Evolutionary conservation across 352 stramenopile genomes (phyloP), one percentile per base, ranked within the genome.

Genomic region (Pythium pectinolyticum): DNA sequence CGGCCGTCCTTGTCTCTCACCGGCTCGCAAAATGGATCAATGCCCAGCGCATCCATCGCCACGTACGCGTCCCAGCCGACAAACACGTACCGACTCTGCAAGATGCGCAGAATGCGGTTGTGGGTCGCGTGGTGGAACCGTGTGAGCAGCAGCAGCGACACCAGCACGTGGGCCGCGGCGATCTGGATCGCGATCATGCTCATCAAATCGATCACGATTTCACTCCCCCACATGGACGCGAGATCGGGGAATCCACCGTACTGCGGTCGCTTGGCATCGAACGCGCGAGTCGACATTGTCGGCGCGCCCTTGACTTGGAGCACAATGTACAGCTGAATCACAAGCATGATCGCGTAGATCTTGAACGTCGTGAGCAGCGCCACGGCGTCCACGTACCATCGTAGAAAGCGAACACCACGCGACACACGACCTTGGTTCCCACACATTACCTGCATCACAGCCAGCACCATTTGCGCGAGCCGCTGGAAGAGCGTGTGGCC

Each of bases 51-150:
- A 12, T 73, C 60, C 64, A 73, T 73, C 7, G 47, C 50, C 2
- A 59, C 50, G 19, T 68, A 43, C 31, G 58, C 55, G 50, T 75
- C 67, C 71, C 71, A 78, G 5, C 67, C 71, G 14, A 78, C 63
- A 32, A 75, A 57, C 2, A 75, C 17, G 32, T 69, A 78, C 22
- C 71, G 60, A 8, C 22, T 15, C 37, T 78, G 71, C 0, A 78
- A 41, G 22, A 74, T n/a, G n/a, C 45, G 46, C 14, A 78, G 57
- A 27, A 73, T 14, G 17, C 67, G 46, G 40, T 75, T 78, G 31
- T 48, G 41, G 19, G 54, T 59, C 22, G 59, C 60, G 22, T 30
- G 28, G n/a, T 58, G 66, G 46, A 66, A 75, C 24, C 35, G 54
- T 5, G 62, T 69, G 39, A 59, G 28, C 32, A 69, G 48, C 40